Conservation (phyloP, 495 filamentous ascomycete species). For the Bombardia bombarda region DNA sequence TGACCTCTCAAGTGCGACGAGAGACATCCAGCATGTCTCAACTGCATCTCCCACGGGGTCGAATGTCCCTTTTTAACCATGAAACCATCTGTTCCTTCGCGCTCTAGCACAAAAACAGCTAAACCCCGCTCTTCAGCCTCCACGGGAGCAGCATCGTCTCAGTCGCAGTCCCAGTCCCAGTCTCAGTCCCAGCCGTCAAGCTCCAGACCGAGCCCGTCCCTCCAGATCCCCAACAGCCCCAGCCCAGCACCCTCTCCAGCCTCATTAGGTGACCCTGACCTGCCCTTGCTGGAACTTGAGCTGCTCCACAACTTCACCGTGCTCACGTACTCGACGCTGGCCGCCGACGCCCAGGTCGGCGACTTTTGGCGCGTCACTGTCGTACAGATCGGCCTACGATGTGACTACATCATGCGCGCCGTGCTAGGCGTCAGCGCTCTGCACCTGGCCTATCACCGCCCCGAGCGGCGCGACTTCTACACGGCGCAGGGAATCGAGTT, state of each 20-base stretch:
- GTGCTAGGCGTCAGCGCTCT: slow-evolving; percentile 46
- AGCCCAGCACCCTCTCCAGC: too few species aligned
- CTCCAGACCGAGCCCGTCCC: too few species aligned
- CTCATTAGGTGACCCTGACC: too few species aligned
- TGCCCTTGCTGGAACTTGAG: slow-evolving; percentile 31
- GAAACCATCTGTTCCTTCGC: background rate
- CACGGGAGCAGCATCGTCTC: too few species aligned
- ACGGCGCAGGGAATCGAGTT: slow-evolving; percentile 43
- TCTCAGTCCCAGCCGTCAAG: too few species aligned
- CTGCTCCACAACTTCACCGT: slow-evolving; percentile 37
- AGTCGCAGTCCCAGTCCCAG: too few species aligned
- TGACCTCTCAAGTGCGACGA: slow-evolving; percentile 45
- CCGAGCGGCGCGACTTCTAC: slow-evolving; percentile 33
- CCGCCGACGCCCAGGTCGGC: slow-evolving; percentile 22
- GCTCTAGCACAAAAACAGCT: background rate
- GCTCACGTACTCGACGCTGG: slow-evolving; percentile 28
- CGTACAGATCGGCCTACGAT: slow-evolving; percentile 33
- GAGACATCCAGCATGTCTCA: slow-evolving; percentile 32
- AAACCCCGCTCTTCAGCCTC: background rate
- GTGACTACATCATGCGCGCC: slow-evolving; percentile 48
- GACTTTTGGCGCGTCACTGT: slow-evolving; percentile 29
- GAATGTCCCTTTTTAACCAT: slow-evolving; percentile 27
- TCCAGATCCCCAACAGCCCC: too few species aligned
- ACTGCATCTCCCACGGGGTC: slow-evolving; percentile 34
- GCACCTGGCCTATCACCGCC: slow-evolving; percentile 42